Percentiles rank a stretch among this genome's conserved stretches.
Evolutionary conservation across 1,284 basidiomycete species (phyloP).

Genomic region (Sparassis latifolia): DNA sequence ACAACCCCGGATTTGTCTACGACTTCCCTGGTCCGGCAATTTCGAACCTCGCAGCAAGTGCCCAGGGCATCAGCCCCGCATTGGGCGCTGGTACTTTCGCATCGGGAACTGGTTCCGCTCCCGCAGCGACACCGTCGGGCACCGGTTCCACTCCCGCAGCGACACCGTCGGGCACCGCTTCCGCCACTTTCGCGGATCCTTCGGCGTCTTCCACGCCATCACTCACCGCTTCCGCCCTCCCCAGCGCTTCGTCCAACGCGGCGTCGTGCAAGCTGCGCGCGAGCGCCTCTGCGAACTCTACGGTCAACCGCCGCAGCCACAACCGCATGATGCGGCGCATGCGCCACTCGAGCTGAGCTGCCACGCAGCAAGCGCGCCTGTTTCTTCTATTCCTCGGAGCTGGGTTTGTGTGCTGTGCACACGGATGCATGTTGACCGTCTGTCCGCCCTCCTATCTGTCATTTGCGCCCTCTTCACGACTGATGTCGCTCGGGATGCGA

Average conservation of each 20-base stretch:
- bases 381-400: neutral
- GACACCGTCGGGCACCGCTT: conserved; percentile 7
- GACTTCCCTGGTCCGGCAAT: conserved; percentile 34
- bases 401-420: neutral
- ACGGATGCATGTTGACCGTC: no score
- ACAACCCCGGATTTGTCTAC: conserved; percentile 26
- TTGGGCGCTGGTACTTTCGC: conserved; percentile 9
- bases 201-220: neutral
- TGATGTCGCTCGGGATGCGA: no score
- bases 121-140: conserved; percentile 9
- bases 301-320: neutral
- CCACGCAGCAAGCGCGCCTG: neutral
- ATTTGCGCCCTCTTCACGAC: neutral
- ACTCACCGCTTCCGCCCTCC: neutral
- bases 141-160: neutral
- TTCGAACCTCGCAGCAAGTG: conserved; percentile 23
- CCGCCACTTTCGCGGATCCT: conserved; percentile 8
- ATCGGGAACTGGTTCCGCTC: conserved; percentile 8
- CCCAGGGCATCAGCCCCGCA: conserved; percentile 11
- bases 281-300: neutral
- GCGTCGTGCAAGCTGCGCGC: neutral
- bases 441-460: neutral
- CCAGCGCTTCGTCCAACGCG: neutral
- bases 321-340: neutral
- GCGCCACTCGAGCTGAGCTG: neutral